phyloP scores from a whole-genome alignment of 2,329 filamentous ascomycete species.

The Juglanconis juglandina region DNA sequence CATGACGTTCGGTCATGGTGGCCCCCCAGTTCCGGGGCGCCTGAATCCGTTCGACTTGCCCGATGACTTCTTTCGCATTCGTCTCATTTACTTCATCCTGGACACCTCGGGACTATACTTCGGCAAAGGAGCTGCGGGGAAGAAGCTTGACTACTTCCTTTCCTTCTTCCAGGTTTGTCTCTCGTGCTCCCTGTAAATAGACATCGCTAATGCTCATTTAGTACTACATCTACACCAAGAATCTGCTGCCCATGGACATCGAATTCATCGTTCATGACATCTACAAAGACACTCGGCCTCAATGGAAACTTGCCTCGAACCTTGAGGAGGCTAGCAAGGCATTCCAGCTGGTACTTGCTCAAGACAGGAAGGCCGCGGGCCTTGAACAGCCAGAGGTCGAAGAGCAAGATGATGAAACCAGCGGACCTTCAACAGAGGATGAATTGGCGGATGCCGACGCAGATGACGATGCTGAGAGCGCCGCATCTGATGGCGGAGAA shows the following conservation, averaged over 20 bases:
- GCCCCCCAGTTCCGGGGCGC: constrained; percentile 74
- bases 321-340: constrained; percentile 77
- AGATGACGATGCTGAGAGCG: constrained; percentile 55
- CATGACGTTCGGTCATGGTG: constrained; percentile 86
- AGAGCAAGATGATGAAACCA: constrained; percentile 71
- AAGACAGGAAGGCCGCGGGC: constrained; percentile 80
- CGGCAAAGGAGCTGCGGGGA: constrained; percentile 86
- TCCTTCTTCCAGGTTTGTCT: constrained; percentile 77
- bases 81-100: constrained; percentile 80
- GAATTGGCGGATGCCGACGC: constrained; percentile 61
- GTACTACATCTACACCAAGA: constrained; percentile 93
- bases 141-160: constrained; percentile 96
- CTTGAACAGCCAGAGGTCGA: constrained; percentile 62
- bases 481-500: constrained; percentile 47
- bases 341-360: constrained; percentile 83
- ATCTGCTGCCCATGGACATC: constrained; percentile 89
- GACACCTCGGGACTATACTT: constrained; percentile 98
- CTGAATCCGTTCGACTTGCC: constrained; percentile 78
- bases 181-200: too few relatives aligned
- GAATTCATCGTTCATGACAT: constrained; percentile 96
- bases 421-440: constrained; percentile 72
- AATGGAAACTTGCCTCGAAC: constrained; percentile 84
- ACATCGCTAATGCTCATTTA: constrained; percentile 28
- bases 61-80: constrained; percentile 94
- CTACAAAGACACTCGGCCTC: constrained; percentile 77